Evolutionary conservation across 2,329 filamentous ascomycete species (phyloP).

Genomic region (Fusarium temperatum): DNA sequence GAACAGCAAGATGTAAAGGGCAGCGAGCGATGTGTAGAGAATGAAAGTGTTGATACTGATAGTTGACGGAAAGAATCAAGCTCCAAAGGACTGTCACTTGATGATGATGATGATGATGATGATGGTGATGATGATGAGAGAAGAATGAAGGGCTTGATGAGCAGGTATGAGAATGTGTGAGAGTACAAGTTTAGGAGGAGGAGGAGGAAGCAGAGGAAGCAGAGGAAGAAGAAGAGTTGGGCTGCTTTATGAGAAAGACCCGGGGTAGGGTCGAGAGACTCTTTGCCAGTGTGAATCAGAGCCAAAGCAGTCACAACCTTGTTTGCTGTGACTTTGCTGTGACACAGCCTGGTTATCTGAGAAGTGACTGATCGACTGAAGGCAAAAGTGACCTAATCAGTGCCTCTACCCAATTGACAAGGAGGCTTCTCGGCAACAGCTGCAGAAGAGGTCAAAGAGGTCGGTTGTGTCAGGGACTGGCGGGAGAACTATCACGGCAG

Average conservation of each 20-base stretch:
- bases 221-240: not conserved
- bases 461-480: not conserved
- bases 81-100: not conserved
- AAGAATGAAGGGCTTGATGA: not conserved
- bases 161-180: not conserved
- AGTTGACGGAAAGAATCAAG: not conserved
- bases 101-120: not conserved
- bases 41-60: not conserved
- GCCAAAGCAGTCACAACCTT: not conserved
- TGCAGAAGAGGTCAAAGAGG: not conserved
- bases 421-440: not conserved
- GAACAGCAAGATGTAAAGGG: not conserved
- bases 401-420: not conserved
- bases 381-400: not conserved
- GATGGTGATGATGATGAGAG: not conserved
- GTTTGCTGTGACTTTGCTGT: not conserved
- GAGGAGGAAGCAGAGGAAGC: not conserved
- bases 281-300: conserved; percentile 4
- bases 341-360: not conserved
- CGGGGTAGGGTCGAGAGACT: not conserved
- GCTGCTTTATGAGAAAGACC: conserved; percentile 6
- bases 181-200: not conserved
- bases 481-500: conserved; percentile 11
- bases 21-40: not conserved
- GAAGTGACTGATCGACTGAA: not conserved